phyloP scores from a whole-genome alignment of 1,284 basidiomycete species.

The Stygiomarasmius scandens region DNA sequence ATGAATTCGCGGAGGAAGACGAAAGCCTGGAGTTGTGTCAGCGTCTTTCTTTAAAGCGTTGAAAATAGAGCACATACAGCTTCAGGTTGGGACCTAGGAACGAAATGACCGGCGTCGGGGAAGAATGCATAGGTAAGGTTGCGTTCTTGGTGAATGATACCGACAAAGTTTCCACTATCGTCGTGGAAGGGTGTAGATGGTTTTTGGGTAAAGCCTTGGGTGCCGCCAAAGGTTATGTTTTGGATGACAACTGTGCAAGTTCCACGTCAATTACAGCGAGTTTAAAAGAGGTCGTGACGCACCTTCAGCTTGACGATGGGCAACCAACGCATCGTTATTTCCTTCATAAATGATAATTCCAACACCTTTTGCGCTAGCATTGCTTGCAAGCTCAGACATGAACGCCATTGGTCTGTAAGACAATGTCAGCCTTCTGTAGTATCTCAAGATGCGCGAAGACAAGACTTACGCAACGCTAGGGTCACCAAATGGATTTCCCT shows the following conservation, averaged over 20 bases:
- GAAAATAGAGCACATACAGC: conserved; percentile 1
- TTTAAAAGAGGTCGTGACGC: background rate
- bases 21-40: conserved; percentile 20
- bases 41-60: background rate
- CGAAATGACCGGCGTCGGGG: conserved; percentile 41
- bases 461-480: conserved; percentile 10
- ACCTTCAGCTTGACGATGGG: conserved; percentile 48
- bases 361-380: conserved; percentile 39
- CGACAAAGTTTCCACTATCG: conserved; percentile 43
- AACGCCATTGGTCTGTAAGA: conserved; percentile 47
- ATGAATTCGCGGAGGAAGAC: conserved; percentile 31
- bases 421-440: conserved; percentile 10
- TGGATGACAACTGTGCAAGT: conserved; percentile 38
- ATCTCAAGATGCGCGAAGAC: conserved; percentile 7
- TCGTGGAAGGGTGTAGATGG: conserved; percentile 51
- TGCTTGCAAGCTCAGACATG: conserved; percentile 47
- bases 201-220: conserved; percentile 29
- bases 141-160: conserved; percentile 57
- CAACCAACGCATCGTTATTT: conserved; percentile 50
- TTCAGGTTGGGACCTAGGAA: conserved; percentile 12
- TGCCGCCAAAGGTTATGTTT: conserved; percentile 33
- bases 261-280: no score
- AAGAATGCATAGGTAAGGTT: conserved; percentile 48
- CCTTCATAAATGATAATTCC: conserved; percentile 49
- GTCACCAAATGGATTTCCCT: conserved; percentile 4